These are phyloP conservation scores for Parietaria judaica DNA, from an alignment of 306 rosid genomes.

Conservation along the genomic window DNA sequence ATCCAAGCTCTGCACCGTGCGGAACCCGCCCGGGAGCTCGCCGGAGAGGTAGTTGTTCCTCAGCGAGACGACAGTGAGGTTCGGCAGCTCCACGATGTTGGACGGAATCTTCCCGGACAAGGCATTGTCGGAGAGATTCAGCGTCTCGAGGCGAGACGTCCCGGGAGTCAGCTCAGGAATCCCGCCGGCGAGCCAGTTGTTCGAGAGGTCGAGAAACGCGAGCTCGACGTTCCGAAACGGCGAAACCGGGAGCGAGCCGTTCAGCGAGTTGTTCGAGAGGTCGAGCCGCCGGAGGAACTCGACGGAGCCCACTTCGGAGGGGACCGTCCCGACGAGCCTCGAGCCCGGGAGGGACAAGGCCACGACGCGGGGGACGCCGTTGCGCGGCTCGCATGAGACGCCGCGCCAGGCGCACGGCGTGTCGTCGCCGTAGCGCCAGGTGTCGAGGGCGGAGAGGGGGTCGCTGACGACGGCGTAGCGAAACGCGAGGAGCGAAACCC, in stretches of 20 bases:
- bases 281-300: constrained; percentile 56
- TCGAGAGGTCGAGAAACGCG: constrained; percentile 43
- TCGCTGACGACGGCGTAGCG: constrained; percentile 50
- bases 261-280: constrained; percentile 72
- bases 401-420: constrained; percentile 68
- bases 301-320: constrained; percentile 62
- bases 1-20: constrained; percentile 45
- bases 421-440: constrained; percentile 46
- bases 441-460: constrained; percentile 33
- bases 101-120: constrained; percentile 60
- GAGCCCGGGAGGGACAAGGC: constrained; percentile 47
- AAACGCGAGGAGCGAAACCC: constrained; percentile 52
- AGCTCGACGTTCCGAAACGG: constrained; percentile 52
- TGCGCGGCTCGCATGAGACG: not conserved
- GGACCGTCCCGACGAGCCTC: constrained; percentile 55
- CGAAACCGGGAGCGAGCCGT: constrained; percentile 62
- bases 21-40: constrained; percentile 35
- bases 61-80: constrained; percentile 35
- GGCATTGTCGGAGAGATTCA: constrained; percentile 78
- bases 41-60: constrained; percentile 64
- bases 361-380: constrained; percentile 30
- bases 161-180: constrained; percentile 34
- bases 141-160: constrained; percentile 30
- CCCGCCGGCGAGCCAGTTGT: constrained; percentile 48
- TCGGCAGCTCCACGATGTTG: constrained; percentile 33